Conservation (phyloP, 345 rosid species). For the Rhizophora apiculata region DNA sequence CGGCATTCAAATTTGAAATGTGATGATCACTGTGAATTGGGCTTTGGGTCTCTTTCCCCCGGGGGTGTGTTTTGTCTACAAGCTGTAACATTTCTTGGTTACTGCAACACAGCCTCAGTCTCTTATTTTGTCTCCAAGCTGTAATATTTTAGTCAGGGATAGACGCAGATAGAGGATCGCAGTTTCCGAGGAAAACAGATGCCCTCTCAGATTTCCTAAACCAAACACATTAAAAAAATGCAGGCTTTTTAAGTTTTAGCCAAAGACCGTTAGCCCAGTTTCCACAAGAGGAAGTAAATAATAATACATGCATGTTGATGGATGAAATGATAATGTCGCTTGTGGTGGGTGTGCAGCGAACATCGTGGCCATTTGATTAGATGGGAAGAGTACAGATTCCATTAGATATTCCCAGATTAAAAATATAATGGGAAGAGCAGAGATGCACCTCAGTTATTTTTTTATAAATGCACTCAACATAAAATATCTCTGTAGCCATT, state of each 20-base stretch:
- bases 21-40: constrained; percentile 24
- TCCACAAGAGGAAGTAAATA: neutral
- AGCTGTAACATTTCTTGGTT: constrained; percentile 15
- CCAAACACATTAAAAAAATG: constrained; percentile 2
- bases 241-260: constrained; percentile 15
- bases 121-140: no score
- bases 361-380: neutral
- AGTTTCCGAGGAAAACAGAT: constrained; percentile 46
- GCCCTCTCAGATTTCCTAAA: constrained; percentile 32
- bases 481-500: no score
- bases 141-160: no score
- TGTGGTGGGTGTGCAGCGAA: neutral
- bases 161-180: constrained; percentile 3
- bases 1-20: constrained; percentile 49
- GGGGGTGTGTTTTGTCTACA: constrained; percentile 3
- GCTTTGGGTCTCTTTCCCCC: constrained; percentile 8
- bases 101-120: neutral
- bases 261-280: constrained; percentile 34
- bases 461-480: no score
- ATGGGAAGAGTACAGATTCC: neutral
- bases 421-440: neutral
- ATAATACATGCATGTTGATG: neutral
- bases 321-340: neutral
- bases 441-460: no score
- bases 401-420: neutral